Evolutionary conservation across 2,329 filamentous ascomycete species (phyloP).

Genomic region (Colletotrichum sp.): DNA sequence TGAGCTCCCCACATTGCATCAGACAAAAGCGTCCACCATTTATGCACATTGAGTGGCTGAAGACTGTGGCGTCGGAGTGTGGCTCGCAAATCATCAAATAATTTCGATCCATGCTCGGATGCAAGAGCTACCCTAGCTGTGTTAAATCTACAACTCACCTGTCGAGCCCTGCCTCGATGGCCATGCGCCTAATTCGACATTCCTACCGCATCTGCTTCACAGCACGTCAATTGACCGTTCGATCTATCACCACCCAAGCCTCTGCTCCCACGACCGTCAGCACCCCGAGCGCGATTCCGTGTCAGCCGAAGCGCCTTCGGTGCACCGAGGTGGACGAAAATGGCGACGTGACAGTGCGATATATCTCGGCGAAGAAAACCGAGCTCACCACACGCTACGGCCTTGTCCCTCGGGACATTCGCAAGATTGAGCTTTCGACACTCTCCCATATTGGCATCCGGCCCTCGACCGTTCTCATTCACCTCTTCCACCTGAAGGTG

Average conservation of each 20-base stretch:
- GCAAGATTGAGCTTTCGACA: conserved; percentile 96
- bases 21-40: no score
- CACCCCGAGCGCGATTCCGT: background rate
- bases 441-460: conserved; percentile 94
- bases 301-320: conserved; percentile 58
- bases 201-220: background rate
- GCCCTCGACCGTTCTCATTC: conserved; percentile 89
- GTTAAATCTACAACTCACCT: background rate
- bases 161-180: background rate
- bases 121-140: background rate
- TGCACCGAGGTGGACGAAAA: conserved; percentile 95
- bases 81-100: no score
- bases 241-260: background rate
- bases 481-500: conserved; percentile 90
- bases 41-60: background rate
- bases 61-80: background rate
- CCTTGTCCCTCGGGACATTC: conserved; percentile 87
- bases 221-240: background rate
- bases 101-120: background rate
- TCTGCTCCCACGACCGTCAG: background rate
- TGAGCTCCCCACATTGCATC: background rate
- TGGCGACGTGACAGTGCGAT: conserved; percentile 90
- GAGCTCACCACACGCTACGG: conserved; percentile 95
- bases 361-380: conserved; percentile 95
- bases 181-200: background rate